Base-by-base conservation (phyloP, 2,329 filamentous ascomycete species). In the Trichoderma polysporum region DNA sequence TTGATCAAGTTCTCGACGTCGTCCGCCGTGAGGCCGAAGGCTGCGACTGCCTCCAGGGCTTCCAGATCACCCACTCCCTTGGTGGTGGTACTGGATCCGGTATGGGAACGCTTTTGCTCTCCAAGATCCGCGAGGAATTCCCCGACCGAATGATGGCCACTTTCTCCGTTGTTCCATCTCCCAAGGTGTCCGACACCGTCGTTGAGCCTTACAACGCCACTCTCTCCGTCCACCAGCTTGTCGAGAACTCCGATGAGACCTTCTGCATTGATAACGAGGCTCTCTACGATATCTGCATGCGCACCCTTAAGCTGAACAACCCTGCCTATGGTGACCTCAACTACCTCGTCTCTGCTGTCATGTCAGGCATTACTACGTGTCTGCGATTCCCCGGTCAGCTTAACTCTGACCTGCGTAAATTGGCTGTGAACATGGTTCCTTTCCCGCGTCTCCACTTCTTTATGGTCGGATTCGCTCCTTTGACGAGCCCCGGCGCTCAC, bases 251-350 rank as follows among this genome's bases (percentile, higher is more conserved):
- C 59, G 95, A 99, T 81, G 94, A 96, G 91, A 99, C 95, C 81
- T 99, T 97, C 90, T 99, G 95, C 86, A 99, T 99, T 82, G 95
- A 99, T 83, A 99, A 99, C 88, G 94, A 99, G 90, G 95, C 95
- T 82, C 90, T 99, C 75, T 99, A 99, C 88, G 95, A 99, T 80
- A 99, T 99, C 78, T 99, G 95, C 92, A 97, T 97, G 93, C 92
- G 94, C 81, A 99, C 95, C 70, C 90, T 99, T 74, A 99, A 99
- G 92, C 92, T 99, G 80, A 91, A 91, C 80, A 94, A 97, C 88
- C 95, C 95, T 79, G 97, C 94, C 45, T 99, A 99, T 83, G 95
- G 95, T 81, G 95, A 99, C 84, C 87, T 99, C 76, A 99, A 99
- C 91, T 93, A 99, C 88, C 90, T 99, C 74, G 95, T 99, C 79